Base-by-base conservation (phyloP, 768 basidiomycete species). In the Termitomyces sp. region DNA sequence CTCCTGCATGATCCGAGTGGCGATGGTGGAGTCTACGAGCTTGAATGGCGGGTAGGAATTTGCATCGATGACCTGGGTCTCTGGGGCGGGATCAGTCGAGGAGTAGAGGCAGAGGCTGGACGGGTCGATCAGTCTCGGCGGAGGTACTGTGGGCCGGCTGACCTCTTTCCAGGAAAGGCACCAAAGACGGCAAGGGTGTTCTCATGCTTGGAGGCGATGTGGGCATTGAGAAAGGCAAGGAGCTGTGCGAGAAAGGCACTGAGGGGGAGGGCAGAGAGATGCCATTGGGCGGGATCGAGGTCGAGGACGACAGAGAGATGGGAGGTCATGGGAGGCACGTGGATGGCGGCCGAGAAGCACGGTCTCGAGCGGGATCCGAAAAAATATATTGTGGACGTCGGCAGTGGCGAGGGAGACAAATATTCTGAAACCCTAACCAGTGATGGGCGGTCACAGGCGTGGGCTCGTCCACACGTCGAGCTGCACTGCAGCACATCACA, bases 171-270 rank as follows among this genome's bases (percentile, higher is more conserved):
- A 1, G 92, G 91, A 51, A 94, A 80, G 5, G 96, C 96, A 8
- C 87, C 96, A 71, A 94, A 96, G 58, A 98, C 91, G 7, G 94
- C 92, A 42, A 99, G 81, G 4, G 91, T 85, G 71, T 99, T 99
- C 72, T 96, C 95, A 76, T 95, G 90, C 65, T 89, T 86, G 64
- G 86, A 84, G 1, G 95, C 95, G 62, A 98, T 83, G 75, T 98
- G 95, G 3, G 94, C 85, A 70, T 99, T 98, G 69, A 96, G 79
- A 69, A 98, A 96, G 35, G 91, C 89, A 60, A 98, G 83, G 32
- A 97, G 78, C 68, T 94, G 91, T 3, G 92, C 86, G 50, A 98
- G 79, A 71, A 98, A 97, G 1, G 81, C 67, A 20, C 83, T 75
- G 48, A 98, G 81, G 2, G 88, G 71, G 13, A 98, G 75, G 3